Evolutionary conservation across 2,329 filamentous ascomycete species (phyloP), one percentile per base, ranked within the genome.

Genomic region (Hymenoscyphus linearis): DNA sequence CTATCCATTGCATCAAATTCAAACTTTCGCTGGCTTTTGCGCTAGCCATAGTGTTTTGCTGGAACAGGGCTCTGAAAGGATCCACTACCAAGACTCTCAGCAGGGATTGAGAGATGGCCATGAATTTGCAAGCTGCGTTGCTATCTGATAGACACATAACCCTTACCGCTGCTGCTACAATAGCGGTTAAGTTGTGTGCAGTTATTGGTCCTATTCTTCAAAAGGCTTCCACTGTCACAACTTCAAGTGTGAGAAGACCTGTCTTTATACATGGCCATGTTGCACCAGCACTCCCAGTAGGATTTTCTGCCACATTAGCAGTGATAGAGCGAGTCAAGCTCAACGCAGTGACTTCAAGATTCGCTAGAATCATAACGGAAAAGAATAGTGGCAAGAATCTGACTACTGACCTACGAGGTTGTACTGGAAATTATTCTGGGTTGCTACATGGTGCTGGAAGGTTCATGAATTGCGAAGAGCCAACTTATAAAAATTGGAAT

Each of bases 141-240:
- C 22, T 61, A 25, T 58, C 64, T 37, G 62, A 62, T 31, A 57
- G 58, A 35, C 14, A 56, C 3, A 61, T 66, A 37, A 66, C 62
- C 35, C 53, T 63, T 4, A 55, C 60, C 14, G 60, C 61, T 4
- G 26, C 64, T 44, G 63, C 59, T 16, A 52, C 59, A 22, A 55
- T 66, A 22, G 47, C 57, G 5, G 60, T 59, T 4, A 60, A 63
- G 6, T 13, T 66, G 6, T 47, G 59, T 14, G 58, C 62, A 18
- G 60, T 66, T 31, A 62, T 63, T 5, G 63, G 64, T 14, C 65
- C 65, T 18, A 52, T 66, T 35, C 61, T 66, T 9, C 63, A 66
- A 58, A 58, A 61, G 55, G 62, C 63, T 4, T 66, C 65, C 36
- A 61, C 61, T 18, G 50, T 65, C 26, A 37, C 57, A 1, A 52